These are phyloP conservation scores for Atractiella rhizophila DNA, from an alignment of 768 basidiomycete genomes.

Conservation along the genomic window DNA sequence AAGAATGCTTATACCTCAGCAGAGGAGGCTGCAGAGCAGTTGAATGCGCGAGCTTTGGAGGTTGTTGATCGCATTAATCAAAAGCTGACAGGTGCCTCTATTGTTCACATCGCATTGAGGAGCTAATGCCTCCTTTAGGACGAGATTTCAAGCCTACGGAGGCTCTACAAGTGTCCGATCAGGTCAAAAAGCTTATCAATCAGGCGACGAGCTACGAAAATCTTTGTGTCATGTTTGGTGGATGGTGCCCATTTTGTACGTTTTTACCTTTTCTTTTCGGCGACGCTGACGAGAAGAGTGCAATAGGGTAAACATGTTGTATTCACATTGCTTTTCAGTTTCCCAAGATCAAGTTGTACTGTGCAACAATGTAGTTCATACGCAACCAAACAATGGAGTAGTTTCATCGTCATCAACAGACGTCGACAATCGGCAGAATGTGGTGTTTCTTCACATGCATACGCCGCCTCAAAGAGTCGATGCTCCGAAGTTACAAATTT, in stretches of 20 bases:
- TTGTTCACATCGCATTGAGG: background rate
- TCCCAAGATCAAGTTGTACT: too few relatives aligned
- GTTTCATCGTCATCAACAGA: too few relatives aligned
- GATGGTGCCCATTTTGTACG: constrained; percentile 26
- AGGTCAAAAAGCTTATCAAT: constrained; percentile 77
- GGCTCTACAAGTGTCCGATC: constrained; percentile 43
- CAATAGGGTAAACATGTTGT: too few relatives aligned
- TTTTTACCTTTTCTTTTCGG: too few relatives aligned
- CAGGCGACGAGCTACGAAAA: constrained; percentile 86
- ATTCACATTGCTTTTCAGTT: too few relatives aligned
- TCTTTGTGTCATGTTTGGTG: constrained; percentile 50
- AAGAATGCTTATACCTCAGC: constrained; percentile 25
- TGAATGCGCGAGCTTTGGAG: constrained; percentile 66
- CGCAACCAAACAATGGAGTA: too few relatives aligned
- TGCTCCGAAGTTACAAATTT: too few relatives aligned
- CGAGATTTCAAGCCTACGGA: constrained; percentile 76
- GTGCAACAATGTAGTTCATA: too few relatives aligned
- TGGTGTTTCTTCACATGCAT: too few relatives aligned
- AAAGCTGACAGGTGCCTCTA: constrained; percentile 56
- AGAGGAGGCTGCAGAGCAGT: constrained; percentile 47
- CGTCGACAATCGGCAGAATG: too few relatives aligned
- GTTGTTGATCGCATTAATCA: constrained; percentile 88
- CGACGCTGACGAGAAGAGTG: too few relatives aligned
- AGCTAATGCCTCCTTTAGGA: constrained; percentile 24
- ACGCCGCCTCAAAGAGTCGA: too few relatives aligned